A percentile compares a stretch with the other conserved stretches of the same genome.
Evolutionary conservation across 2,329 filamentous ascomycete genomes (phyloP).

Genomic region (Phoma sp.): DNA sequence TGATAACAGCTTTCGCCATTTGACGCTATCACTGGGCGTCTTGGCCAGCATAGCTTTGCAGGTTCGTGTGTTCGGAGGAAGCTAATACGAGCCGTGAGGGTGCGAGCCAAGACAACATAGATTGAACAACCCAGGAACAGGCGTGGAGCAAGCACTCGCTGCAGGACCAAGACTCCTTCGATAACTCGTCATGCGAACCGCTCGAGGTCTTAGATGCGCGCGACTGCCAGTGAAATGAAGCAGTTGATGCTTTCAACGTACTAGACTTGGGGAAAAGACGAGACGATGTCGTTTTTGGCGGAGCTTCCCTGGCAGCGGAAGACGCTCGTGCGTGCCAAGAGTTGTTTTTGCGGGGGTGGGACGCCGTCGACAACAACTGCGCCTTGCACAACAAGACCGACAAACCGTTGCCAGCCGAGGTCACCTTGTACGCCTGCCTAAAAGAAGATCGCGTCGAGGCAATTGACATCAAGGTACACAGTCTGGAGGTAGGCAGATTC

Average conservation of each 20-base stretch:
- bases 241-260: not conserved
- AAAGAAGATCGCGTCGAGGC: slow-evolving; percentile 5
- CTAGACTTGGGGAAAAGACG: not conserved
- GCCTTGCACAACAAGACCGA: not conserved
- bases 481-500: not conserved
- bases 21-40: slow-evolving; percentile 19
- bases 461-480: slow-evolving; percentile 3
- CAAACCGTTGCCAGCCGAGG: slow-evolving; percentile 13
- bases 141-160: slow-evolving; percentile 16
- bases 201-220: slow-evolving; percentile 1
- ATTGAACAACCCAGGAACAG: not conserved
- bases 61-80: slow-evolving; percentile 7
- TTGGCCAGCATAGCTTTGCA: slow-evolving; percentile 10
- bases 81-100: not conserved
- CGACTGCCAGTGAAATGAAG: not conserved
- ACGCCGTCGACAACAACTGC: slow-evolving; percentile 1
- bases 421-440: slow-evolving; percentile 12
- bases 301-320: not conserved
- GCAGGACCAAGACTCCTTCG: slow-evolving; percentile 18
- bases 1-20: slow-evolving; percentile 12
- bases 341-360: not conserved
- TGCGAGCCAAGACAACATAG: slow-evolving; percentile 4
- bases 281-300: not conserved
- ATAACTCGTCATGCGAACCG: slow-evolving; percentile 7
- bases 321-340: not conserved